A percentile compares a stretch with the other conserved stretches of the same genome.
These are phyloP conservation scores for Akanthomyces muscarius DNA, from an alignment of 2,329 filamentous ascomycete genomes.

Conservation along the genomic window DNA sequence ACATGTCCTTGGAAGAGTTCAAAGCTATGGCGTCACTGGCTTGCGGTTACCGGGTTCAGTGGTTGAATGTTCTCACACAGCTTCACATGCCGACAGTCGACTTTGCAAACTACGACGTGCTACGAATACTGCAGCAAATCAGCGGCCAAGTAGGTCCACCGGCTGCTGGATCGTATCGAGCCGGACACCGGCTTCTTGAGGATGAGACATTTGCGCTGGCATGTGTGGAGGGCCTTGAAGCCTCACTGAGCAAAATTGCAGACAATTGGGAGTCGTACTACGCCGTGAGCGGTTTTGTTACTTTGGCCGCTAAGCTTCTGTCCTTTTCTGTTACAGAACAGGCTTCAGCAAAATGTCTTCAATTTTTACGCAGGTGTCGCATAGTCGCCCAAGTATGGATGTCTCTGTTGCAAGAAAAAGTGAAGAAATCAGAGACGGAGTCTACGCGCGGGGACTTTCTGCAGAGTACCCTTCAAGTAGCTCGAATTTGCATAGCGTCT, in stretches of 20 bases:
- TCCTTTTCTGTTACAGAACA: background rate
- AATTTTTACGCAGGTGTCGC: background rate
- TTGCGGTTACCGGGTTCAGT: conserved; percentile 1
- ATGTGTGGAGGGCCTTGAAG: background rate
- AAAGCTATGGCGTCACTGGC: background rate
- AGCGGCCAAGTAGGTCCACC: background rate
- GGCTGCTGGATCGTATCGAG: background rate
- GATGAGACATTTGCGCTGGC: background rate
- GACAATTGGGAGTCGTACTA: conserved; percentile 10
- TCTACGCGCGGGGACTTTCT: background rate
- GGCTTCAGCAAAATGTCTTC: background rate
- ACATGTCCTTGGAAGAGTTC: conserved; percentile 24
- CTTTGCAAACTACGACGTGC: background rate
- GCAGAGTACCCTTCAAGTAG: background rate
- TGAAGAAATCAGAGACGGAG: background rate
- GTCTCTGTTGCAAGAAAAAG: conserved; percentile 6
- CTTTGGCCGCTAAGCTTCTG: background rate
- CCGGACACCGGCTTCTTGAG: background rate
- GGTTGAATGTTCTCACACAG: conserved; percentile 11
- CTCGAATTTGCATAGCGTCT: background rate
- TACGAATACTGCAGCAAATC: background rate
- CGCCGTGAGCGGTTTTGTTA: background rate
- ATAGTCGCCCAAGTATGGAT: background rate
- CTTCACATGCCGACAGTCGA: background rate
- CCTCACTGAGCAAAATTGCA: background rate